Conservation (phyloP, 129 eudicot species). For the Flaveria linearis region DNA sequence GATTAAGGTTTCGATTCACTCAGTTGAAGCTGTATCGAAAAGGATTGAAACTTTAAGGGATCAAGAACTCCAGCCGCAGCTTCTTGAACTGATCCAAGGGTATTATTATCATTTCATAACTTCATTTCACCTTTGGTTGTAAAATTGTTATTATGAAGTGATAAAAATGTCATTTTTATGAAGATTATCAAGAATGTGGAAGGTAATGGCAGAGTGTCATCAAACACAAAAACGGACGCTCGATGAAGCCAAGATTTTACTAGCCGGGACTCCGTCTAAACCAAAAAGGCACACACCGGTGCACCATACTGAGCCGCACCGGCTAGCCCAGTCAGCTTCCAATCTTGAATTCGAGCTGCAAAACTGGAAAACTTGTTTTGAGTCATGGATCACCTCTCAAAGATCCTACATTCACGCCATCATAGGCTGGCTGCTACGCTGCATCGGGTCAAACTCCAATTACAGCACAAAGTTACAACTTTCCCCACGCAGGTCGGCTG, state of each 20-base stretch:
- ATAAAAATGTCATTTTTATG: conserved; percentile 15
- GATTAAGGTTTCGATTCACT: conserved; percentile 92
- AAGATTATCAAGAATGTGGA: conserved; percentile 95
- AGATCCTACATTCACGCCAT: conserved; percentile 75
- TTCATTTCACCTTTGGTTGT: not conserved
- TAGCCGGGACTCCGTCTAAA: conserved; percentile 86
- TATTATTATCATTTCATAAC: conserved; percentile 34
- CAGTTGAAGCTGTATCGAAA: conserved; percentile 89
- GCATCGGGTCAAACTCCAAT: conserved; percentile 63
- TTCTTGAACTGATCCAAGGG: conserved; percentile 87
- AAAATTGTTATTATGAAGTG: conserved; percentile 6
- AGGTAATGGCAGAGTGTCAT: conserved; percentile 91
- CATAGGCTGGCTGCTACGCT: conserved; percentile 84
- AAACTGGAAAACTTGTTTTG: conserved; percentile 82
- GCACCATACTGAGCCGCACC: conserved; percentile 76
- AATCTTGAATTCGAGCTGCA: conserved; percentile 76
- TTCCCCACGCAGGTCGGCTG: conserved; percentile 75
- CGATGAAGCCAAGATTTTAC: conserved; percentile 87
- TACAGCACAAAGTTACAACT: conserved; percentile 62
- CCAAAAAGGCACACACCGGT: conserved; percentile 55
- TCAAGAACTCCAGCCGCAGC: conserved; percentile 95
- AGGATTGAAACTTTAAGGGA: conserved; percentile 92
- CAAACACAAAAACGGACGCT: conserved; percentile 82
- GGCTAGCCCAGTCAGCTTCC: conserved; percentile 87
- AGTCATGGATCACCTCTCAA: conserved; percentile 87